Evolutionary conservation across 1,284 basidiomycete genomes (phyloP).

Genomic region (Mrakiaceae sp.): DNA sequence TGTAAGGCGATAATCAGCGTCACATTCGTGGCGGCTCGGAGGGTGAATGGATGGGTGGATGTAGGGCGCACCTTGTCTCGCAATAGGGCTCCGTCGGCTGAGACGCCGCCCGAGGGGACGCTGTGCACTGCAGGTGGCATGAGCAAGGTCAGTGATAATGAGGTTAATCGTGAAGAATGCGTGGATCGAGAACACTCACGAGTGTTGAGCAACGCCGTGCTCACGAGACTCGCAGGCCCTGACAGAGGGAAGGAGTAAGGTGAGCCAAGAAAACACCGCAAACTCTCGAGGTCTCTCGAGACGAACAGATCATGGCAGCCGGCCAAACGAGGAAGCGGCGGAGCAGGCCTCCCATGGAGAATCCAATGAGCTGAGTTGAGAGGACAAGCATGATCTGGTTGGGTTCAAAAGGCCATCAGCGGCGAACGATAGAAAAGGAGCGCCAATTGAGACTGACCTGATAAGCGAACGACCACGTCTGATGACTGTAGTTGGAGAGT

Average conservation of each 20-base stretch:
- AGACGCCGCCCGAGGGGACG: neutral
- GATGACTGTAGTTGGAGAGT: neutral
- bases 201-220: conserved; percentile 16
- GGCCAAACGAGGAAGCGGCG: conserved; percentile 13
- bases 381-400: conserved; percentile 16
- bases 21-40: neutral
- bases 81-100: neutral
- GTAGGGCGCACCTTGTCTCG: neutral
- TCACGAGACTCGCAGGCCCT: conserved; percentile 14
- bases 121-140: neutral
- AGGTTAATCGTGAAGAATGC: no score
- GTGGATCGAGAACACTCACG: no score
- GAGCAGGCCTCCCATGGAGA: conserved; percentile 15
- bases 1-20: neutral
- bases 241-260: neutral
- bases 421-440: no score
- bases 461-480: conserved; percentile 12
- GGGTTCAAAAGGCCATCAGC: no score
- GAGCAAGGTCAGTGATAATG: no score
- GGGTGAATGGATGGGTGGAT: neutral
- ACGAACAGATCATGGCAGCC: conserved; percentile 10
- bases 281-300: neutral
- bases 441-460: no score
- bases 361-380: conserved; percentile 17
- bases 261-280: no score